Conservation (phyloP, 305 asterid species). For the Euphrasia arctica region DNA sequence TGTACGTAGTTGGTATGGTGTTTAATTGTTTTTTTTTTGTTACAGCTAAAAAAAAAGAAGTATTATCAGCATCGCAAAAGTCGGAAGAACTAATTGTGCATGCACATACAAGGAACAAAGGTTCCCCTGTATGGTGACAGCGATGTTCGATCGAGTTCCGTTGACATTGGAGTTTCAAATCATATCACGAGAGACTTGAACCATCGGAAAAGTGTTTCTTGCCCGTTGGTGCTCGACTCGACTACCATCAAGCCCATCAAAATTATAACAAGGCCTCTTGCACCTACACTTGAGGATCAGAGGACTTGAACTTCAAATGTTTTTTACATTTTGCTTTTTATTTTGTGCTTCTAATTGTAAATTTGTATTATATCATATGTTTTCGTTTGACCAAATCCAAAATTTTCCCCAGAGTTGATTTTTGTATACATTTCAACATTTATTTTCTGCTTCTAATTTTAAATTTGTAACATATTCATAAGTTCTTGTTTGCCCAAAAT, state of each 20-base stretch:
- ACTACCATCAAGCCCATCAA: constrained; percentile 58
- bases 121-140: constrained; percentile 85
- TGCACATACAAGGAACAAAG: constrained; percentile 61
- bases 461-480: too few relatives aligned
- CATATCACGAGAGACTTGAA: constrained; percentile 52
- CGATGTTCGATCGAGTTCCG: constrained; percentile 50
- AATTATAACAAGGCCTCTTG: constrained; percentile 28
- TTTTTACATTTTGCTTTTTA: too few relatives aligned
- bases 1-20: constrained; percentile 30
- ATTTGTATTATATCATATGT: too few relatives aligned
- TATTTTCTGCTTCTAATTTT: too few relatives aligned
- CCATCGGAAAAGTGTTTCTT: constrained; percentile 47
- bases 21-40: too few relatives aligned
- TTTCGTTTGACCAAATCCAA: too few relatives aligned
- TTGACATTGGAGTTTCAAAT: constrained; percentile 58
- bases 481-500: too few relatives aligned
- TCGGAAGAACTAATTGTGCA: constrained; percentile 37
- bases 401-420: too few relatives aligned
- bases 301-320: too few relatives aligned
- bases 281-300: neutral
- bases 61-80: constrained; percentile 84
- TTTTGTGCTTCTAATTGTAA: too few relatives aligned
- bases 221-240: constrained; percentile 64
- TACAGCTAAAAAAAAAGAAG: constrained; percentile 45
- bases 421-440: too few relatives aligned